A percentile compares a stretch with the other conserved stretches of the same genome.
These are phyloP conservation scores for Geotrichum ghanense DNA, from an alignment of 805 yeast genomes.

Conservation along the genomic window DNA sequence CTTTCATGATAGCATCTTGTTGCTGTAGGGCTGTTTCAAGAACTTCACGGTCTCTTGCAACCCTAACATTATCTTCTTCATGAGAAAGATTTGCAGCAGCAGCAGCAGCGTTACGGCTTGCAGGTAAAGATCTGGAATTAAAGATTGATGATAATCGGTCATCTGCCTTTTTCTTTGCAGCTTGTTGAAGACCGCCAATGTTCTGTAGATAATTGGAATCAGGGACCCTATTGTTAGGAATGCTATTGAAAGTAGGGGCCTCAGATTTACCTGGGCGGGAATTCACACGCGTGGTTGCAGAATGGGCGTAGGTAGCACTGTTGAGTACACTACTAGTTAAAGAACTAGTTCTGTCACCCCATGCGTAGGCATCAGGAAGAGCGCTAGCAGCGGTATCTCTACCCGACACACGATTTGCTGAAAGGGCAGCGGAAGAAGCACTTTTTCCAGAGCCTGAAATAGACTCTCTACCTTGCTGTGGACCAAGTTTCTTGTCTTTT, in stretches of 20 bases:
- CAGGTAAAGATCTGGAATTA: conserved; percentile 11
- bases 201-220: conserved; percentile 3
- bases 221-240: neutral
- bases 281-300: neutral
- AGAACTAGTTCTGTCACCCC: conserved; percentile 15
- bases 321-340: conserved; percentile 6
- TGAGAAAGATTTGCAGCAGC: neutral
- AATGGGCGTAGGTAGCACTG: conserved; percentile 3
- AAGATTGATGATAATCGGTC: conserved; percentile 19
- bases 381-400: conserved; percentile 23
- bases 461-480: conserved; percentile 23
- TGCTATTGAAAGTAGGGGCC: neutral
- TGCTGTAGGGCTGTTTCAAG: conserved; percentile 10
- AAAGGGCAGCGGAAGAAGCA: conserved; percentile 25
- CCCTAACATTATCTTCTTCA: conserved; percentile 8
- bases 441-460: conserved; percentile 17
- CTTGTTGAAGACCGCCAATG: conserved; percentile 18
- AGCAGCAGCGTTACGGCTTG: conserved; percentile 15
- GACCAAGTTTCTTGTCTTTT: conserved; percentile 27
- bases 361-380: conserved; percentile 26
- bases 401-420: conserved; percentile 22
- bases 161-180: conserved; percentile 24
- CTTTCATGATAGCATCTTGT: conserved; percentile 33
- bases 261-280: conserved; percentile 3
- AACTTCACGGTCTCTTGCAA: conserved; percentile 16